A percentile compares a stretch with the other conserved stretches of the same genome.
Conservation (phyloP, 352 stramenopile genomes). For the Phytopythium ostracodes region DNA sequence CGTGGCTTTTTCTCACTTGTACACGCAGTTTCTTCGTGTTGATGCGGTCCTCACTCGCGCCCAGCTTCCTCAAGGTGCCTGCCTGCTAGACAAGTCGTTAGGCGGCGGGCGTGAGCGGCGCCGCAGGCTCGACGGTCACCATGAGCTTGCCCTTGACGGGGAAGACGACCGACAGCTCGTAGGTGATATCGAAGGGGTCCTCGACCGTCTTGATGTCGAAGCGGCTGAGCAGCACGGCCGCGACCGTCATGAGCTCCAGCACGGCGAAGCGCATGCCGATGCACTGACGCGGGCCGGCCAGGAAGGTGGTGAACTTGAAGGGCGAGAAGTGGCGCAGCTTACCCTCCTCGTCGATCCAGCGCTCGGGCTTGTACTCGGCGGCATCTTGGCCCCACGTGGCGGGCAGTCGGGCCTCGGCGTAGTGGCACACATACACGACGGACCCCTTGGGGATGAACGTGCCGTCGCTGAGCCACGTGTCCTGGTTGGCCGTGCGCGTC, state of each 20-base stretch:
- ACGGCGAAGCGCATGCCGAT: slow-evolving; percentile 55
- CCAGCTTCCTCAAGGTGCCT: too few relatives aligned
- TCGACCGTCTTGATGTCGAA: slow-evolving; percentile 39
- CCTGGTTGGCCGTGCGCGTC: slow-evolving; percentile 27
- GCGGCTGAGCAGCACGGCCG: slow-evolving; percentile 31
- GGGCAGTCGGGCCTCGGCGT: slow-evolving; percentile 34
- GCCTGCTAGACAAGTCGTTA: too few relatives aligned
- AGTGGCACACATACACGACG: slow-evolving; percentile 35
- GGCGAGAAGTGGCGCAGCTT: slow-evolving; percentile 34
- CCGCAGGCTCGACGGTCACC: slow-evolving; percentile 13
- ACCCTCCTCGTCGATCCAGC: slow-evolving; percentile 42
- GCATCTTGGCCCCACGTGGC: slow-evolving; percentile 50
- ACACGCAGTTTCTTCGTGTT: not conserved
- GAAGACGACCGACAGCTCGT: slow-evolving; percentile 29
- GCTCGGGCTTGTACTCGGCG: slow-evolving; percentile 47
- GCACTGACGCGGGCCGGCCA: slow-evolving; percentile 48
- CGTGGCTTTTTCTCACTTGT: not conserved
- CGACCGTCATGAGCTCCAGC: slow-evolving; percentile 47
- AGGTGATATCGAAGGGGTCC: slow-evolving; percentile 28
- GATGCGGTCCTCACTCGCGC: not conserved
- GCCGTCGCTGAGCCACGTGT: slow-evolving; percentile 55
- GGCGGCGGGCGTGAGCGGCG: slow-evolving; percentile 2
- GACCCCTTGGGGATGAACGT: slow-evolving; percentile 45
- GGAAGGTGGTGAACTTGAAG: slow-evolving; percentile 52
- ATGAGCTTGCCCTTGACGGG: slow-evolving; percentile 18